Evolutionary conservation across 345 rosid species (phyloP).

Genomic region (Lagerstroemia speciosa): DNA sequence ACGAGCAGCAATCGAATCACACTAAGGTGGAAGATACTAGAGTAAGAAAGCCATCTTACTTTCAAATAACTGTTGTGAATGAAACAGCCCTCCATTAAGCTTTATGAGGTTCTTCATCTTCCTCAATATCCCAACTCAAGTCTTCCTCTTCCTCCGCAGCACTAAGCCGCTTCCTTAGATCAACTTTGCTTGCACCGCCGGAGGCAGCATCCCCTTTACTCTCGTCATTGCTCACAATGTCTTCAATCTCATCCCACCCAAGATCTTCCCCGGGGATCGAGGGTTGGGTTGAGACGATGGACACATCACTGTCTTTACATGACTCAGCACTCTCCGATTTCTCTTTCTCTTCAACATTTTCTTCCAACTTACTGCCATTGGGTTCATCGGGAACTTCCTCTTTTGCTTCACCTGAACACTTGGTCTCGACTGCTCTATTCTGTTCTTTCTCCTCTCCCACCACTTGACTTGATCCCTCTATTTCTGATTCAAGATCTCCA

Average conservation of each 20-base stretch:
- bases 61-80: not conserved
- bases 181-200: constrained; percentile 20
- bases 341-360: constrained; percentile 18
- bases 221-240: constrained; percentile 37
- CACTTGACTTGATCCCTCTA: constrained; percentile 4
- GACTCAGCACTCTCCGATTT: constrained; percentile 32
- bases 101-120: constrained; percentile 25
- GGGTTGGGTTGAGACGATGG: constrained; percentile 54
- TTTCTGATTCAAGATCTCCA: not conserved
- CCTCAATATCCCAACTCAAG: constrained; percentile 83
- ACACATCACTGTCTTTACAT: constrained; percentile 55
- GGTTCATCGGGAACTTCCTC: not conserved
- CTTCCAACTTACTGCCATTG: constrained; percentile 1
- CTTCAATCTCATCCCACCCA: constrained; percentile 83
- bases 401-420: not conserved
- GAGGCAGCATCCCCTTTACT: constrained; percentile 21
- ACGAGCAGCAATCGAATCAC: not conserved
- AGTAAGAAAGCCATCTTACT: not conserved
- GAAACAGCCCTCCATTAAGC: not conserved
- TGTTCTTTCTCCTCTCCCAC: not conserved
- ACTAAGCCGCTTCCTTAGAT: constrained; percentile 40
- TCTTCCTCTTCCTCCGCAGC: constrained; percentile 53
- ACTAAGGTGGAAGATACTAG: not conserved
- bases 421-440: not conserved
- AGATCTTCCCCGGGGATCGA: constrained; percentile 54